These are phyloP conservation scores for Breviolum minutum DNA, from an alignment of 73 alveolate genomes.

Conservation along the genomic window DNA sequence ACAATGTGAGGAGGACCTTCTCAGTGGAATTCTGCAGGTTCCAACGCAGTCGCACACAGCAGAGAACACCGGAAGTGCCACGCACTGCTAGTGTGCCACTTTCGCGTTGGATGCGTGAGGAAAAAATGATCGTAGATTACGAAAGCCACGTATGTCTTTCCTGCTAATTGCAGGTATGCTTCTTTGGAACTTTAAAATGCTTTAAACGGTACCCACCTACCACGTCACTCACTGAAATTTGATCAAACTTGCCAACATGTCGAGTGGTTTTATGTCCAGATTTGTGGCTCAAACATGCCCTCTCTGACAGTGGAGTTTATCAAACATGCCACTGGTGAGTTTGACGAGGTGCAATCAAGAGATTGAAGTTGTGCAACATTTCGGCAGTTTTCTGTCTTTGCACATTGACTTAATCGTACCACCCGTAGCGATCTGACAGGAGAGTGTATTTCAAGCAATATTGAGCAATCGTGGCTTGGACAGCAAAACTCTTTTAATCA, in stretches of 20 bases:
- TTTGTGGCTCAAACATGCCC: conserved; percentile 73
- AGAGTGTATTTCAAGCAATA: conserved; percentile 79
- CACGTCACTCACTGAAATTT: no score
- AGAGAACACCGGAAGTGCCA: conserved; percentile 18
- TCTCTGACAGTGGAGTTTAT: conserved; percentile 73
- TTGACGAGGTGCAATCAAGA: conserved; percentile 33
- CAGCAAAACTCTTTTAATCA: not conserved
- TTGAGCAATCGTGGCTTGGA: conserved; percentile 64
- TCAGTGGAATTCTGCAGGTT: not conserved
- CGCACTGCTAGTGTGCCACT: not conserved
- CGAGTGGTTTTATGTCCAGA: not conserved
- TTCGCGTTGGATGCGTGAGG: conserved; percentile 45
- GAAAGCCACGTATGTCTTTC: not conserved
- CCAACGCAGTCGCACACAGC: not conserved
- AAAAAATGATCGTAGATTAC: not conserved
- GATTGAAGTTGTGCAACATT: not conserved
- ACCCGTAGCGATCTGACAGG: not conserved
- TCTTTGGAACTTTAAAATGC: not conserved
- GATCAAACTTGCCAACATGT: not conserved
- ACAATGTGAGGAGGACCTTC: not conserved
- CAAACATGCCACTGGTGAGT: conserved; percentile 95
- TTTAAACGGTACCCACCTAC: no score
- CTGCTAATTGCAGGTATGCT: not conserved
- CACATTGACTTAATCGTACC: not conserved
- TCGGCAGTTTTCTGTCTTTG: not conserved